Percentiles rank a stretch among this genome's conserved stretches.
These are phyloP conservation scores for Botrytis tulipae DNA, from an alignment of 2,329 filamentous ascomycete genomes.

Conservation along the genomic window DNA sequence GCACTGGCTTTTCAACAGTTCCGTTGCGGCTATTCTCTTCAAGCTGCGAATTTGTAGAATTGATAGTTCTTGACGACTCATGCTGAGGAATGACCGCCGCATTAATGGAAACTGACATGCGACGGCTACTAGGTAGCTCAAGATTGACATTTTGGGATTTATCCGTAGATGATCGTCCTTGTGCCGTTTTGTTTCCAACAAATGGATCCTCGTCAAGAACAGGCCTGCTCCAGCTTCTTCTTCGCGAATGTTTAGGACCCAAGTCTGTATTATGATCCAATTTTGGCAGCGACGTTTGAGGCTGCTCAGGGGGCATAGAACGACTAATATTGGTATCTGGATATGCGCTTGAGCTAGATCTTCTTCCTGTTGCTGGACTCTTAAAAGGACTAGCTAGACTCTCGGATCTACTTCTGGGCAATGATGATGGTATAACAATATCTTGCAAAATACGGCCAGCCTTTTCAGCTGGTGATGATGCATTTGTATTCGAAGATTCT, in stretches of 20 bases:
- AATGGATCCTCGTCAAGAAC: constrained; percentile 34
- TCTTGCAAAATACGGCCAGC: constrained; percentile 39
- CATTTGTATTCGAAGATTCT: constrained; percentile 15
- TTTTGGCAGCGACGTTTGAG: constrained; percentile 28
- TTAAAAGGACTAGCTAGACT: constrained; percentile 40
- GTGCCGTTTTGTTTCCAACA: constrained; percentile 19
- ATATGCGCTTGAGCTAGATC: constrained; percentile 28
- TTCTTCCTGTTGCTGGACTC: constrained; percentile 34
- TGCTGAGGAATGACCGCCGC: constrained; percentile 9
- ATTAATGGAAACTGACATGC: constrained; percentile 12
- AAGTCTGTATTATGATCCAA: constrained; percentile 30
- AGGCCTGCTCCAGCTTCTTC: constrained; percentile 19
- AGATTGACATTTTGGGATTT: constrained; percentile 12
- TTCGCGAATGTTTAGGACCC: constrained; percentile 23
- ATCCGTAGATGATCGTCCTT: constrained; percentile 8
- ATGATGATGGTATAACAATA: constrained; percentile 35
- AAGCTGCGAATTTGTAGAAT: neutral
- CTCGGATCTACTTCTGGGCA: constrained; percentile 36
- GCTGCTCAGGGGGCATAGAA: constrained; percentile 13
- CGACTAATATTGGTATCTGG: constrained; percentile 23
- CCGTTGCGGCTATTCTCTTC: neutral
- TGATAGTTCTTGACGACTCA: neutral
- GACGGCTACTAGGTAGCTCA: constrained; percentile 12
- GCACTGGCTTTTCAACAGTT: neutral
- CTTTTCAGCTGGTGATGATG: constrained; percentile 35